phyloP scores from a whole-genome alignment of 2,329 filamentous ascomycete genomes.

The Thelonectria blattea region DNA sequence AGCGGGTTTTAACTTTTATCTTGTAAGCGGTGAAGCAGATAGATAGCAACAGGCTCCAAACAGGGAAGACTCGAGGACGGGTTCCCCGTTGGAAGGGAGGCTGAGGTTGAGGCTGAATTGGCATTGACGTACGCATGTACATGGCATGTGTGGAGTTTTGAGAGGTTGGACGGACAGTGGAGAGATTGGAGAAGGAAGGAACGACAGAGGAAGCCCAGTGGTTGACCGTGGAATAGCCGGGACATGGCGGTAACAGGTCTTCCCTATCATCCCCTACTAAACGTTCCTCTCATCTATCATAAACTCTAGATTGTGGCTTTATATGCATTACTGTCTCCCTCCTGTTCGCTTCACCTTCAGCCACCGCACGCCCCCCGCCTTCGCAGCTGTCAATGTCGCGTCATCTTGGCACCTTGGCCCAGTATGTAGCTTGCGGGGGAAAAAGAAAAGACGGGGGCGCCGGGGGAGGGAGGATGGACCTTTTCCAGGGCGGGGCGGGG shows the following conservation, averaged over 20 bases:
- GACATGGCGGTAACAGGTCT: too few species aligned
- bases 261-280: too few species aligned
- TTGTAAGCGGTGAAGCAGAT: too few species aligned
- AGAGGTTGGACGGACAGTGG: neutral
- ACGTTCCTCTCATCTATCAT: too few species aligned
- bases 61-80: neutral
- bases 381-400: neutral
- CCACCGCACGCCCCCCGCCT: too few species aligned
- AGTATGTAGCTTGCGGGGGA: neutral
- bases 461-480: neutral
- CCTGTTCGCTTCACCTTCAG: too few species aligned
- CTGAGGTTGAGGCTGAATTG: neutral
- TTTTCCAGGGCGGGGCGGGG: neutral
- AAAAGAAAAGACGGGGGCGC: neutral
- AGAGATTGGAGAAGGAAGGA: neutral
- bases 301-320: too few species aligned
- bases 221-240: neutral
- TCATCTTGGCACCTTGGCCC: neutral
- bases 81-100: neutral
- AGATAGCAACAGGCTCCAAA: too few species aligned
- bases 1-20: too few species aligned
- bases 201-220: neutral
- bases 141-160: slow-evolving; percentile 1
- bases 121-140: slow-evolving; percentile 11
- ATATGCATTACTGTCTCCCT: too few species aligned